A percentile compares a stretch with the other conserved stretches of the same genome.
These are phyloP conservation scores for Debaryomyces prosopidis DNA, from an alignment of 805 yeast species.

Conservation along the genomic window DNA sequence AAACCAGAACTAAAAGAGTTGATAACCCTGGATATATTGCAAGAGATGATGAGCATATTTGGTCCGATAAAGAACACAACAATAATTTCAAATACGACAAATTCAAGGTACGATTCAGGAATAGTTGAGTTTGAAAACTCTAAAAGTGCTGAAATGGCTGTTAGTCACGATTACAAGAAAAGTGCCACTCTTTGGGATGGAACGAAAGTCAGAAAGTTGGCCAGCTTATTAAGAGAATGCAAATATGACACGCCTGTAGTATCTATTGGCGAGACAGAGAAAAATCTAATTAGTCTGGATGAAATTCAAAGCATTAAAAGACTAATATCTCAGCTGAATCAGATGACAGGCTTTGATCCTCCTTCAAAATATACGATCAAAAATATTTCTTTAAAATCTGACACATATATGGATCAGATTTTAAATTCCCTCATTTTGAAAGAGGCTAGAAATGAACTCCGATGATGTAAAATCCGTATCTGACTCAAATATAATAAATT, in stretches of 20 bases:
- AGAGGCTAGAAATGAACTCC: neutral
- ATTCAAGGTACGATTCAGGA: conserved; percentile 38
- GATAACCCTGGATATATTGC: conserved; percentile 32
- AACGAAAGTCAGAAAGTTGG: conserved; percentile 41
- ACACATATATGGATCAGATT: conserved; percentile 3
- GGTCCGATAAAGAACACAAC: conserved; percentile 32
- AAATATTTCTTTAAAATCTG: neutral
- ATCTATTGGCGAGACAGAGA: neutral
- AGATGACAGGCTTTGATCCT: neutral
- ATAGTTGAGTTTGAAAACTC: conserved; percentile 27
- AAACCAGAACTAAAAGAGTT: conserved; percentile 32
- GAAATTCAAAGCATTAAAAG: neutral
- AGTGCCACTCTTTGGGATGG: conserved; percentile 49
- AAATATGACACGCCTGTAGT: conserved; percentile 1
- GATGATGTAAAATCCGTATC: conserved; percentile 32
- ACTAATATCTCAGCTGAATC: neutral
- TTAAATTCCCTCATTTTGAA: conserved; percentile 3
- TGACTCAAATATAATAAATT: conserved; percentile 17
- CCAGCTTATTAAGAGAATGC: conserved; percentile 46
- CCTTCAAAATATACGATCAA: neutral
- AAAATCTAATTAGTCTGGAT: neutral
- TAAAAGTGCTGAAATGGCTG: conserved; percentile 34
- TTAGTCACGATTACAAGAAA: conserved; percentile 40
- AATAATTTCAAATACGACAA: conserved; percentile 6
- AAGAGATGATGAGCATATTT: conserved; percentile 45